Evolutionary conservation across 2,329 filamentous ascomycete genomes (phyloP).

Genomic region (Ascochyta rabiei): DNA sequence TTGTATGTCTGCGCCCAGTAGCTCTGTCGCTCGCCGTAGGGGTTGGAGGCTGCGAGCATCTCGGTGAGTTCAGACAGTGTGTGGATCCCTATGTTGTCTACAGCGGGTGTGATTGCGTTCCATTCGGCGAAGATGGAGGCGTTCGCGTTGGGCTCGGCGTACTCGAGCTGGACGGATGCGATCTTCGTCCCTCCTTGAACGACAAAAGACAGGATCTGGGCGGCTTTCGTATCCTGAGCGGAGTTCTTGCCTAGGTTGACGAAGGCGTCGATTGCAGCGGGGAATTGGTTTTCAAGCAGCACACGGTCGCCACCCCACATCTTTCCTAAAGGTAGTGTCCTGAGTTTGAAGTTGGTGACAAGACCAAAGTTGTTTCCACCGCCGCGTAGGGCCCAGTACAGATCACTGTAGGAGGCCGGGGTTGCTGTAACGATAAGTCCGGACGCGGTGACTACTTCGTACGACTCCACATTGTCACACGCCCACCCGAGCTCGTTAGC

Average conservation of each 20-base stretch:
- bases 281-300: constrained; percentile 21
- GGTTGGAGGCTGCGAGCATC: constrained; percentile 10
- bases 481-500: constrained; percentile 22
- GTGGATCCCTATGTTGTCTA: constrained; percentile 30
- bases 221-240: constrained; percentile 22
- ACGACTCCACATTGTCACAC: constrained; percentile 30
- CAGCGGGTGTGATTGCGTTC: constrained; percentile 33
- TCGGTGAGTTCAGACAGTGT: constrained; percentile 31
- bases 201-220: constrained; percentile 32
- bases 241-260: constrained; percentile 23
- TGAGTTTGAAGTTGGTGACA: constrained; percentile 29
- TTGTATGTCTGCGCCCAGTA: constrained; percentile 20
- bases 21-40: constrained; percentile 13
- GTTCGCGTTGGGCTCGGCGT: constrained; percentile 31
- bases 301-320: constrained; percentile 38
- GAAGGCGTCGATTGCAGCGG: constrained; percentile 26
- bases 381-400: constrained; percentile 43
- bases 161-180: constrained; percentile 31
- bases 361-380: constrained; percentile 36
- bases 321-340: constrained; percentile 22
- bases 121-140: constrained; percentile 34
- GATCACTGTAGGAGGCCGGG: constrained; percentile 13
- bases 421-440: constrained; percentile 28
- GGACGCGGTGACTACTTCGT: constrained; percentile 44
- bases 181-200: constrained; percentile 24